Evolutionary conservation across 2,329 filamentous ascomycete genomes (phyloP), one percentile per base, ranked within the genome.

Genomic region (Pseudogymnoascus sp.): DNA sequence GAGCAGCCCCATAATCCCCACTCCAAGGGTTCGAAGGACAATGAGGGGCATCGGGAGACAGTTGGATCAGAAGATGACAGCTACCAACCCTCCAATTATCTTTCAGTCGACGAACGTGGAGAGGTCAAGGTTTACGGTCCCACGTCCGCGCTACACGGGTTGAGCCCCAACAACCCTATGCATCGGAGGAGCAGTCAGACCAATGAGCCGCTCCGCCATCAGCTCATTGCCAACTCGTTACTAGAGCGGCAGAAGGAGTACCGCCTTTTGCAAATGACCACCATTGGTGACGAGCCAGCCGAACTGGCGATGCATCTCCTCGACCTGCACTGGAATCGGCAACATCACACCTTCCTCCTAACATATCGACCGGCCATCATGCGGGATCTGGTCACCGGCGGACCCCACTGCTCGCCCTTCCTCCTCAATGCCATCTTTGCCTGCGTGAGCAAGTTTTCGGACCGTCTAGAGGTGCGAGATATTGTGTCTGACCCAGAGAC

Each of bases 281-380:
- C 68, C 61, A 68, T 72, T 14, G 67, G 69, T 38, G 71, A 69
- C 2, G 65, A 72, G 2, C 66, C 66, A 1, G 65, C 68, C 14
- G 71, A 75, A 5, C 62, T 76, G 3, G 75, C 73, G 5, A 66
- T 73, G 37, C 75, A 77, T 64, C 68, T 77, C 8, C 67, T 78
- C 14, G 70, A 76, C 56, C 64, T 77, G 6, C 75, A 77, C 66
- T 77, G 75, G 75, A 75, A 69, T 63, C 69, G 75, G 5, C 76
- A 76, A 64, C 75, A 77, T 63, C 72, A 75, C 59, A 72, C 72
- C 0, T 77, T 73, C 46, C 68, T 77, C 1, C 64, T 77, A 8
- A 75, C 75, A 1, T 77, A 77, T 65, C 72, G 76, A 3, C 75
- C 75, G 0, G 73, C 72, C 0, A 68, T 77, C 46, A 76, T 77